A percentile compares a stretch with the other conserved stretches of the same genome.
Evolutionary conservation across 1,284 basidiomycete species (phyloP).

Genomic region (Golubevia pallescens): DNA sequence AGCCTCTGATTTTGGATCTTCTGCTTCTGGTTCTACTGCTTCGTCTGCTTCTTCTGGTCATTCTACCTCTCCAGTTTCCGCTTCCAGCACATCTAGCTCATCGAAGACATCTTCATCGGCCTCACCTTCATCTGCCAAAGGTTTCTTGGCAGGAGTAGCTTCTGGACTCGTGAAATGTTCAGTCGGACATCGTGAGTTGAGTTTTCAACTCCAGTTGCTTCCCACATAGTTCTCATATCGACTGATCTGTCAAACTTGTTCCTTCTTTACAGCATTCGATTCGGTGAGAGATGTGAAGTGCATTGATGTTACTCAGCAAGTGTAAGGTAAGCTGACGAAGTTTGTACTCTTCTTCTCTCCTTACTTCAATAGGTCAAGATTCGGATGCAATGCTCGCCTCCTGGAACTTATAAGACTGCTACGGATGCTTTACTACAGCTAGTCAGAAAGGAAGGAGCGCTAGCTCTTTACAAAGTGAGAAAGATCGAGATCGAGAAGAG

Average conservation of each 20-base stretch:
- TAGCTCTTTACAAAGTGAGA: slow-evolving; percentile 60
- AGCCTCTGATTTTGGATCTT: no score
- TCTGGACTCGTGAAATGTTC: slow-evolving; percentile 53
- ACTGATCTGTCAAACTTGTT: no score
- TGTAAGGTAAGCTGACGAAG: no score
- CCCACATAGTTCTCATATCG: no score
- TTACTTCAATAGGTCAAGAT: slow-evolving; percentile 28
- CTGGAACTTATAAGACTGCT: slow-evolving; percentile 43
- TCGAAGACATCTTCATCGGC: neutral
- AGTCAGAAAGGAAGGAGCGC: slow-evolving; percentile 33
- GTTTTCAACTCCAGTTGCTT: no score
- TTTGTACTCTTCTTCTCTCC: no score
- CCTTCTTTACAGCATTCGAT: no score
- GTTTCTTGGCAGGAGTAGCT: slow-evolving; percentile 45
- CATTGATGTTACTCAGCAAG: no score
- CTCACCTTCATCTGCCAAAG: slow-evolving; percentile 19
- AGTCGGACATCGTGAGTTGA: slow-evolving; percentile 35
- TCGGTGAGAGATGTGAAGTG: no score
- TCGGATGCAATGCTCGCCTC: slow-evolving; percentile 52
- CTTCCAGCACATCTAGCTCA: no score
- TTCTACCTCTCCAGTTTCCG: no score
- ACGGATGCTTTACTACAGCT: slow-evolving; percentile 50
- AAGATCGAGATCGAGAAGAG: slow-evolving; percentile 15
- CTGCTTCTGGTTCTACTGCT: neutral
- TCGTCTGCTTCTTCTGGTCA: neutral